These are phyloP conservation scores for Phaeoacremonium minimum DNA, from an alignment of 2,329 filamentous ascomycete species.

Conservation along the genomic window DNA sequence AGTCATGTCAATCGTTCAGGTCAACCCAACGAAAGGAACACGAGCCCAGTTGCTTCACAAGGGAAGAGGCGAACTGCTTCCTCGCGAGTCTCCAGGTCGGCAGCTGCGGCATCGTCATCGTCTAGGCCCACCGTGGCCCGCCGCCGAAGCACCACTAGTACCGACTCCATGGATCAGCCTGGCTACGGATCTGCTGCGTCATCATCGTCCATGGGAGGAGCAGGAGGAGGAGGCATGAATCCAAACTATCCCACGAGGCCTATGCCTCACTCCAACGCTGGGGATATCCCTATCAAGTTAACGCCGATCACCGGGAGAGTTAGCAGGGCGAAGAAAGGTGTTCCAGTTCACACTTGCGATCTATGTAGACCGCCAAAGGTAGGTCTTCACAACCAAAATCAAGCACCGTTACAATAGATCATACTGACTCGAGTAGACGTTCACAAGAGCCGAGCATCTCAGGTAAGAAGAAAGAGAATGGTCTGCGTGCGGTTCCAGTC, in stretches of 20 bases:
- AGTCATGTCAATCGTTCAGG: slow-evolving; percentile 34
- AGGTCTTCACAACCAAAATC: slow-evolving; percentile 7
- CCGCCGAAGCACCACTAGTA: slow-evolving; percentile 40
- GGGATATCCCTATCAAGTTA: slow-evolving; percentile 41
- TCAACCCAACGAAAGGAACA: slow-evolving; percentile 18
- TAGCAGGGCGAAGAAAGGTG: slow-evolving; percentile 54
- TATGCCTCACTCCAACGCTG: slow-evolving; percentile 24
- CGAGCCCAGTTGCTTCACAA: slow-evolving; percentile 6
- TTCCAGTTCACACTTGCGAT: slow-evolving; percentile 53
- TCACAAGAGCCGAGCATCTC: slow-evolving; percentile 59
- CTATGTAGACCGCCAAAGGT: slow-evolving; percentile 49
- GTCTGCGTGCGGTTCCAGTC: background rate
- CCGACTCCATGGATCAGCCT: slow-evolving; percentile 44
- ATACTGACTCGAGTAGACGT: slow-evolving; percentile 40
- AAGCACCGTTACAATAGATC: background rate
- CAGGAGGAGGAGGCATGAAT: slow-evolving; percentile 9
- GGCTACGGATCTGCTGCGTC: slow-evolving; percentile 24
- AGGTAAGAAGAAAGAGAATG: slow-evolving; percentile 36
- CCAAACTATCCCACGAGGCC: slow-evolving; percentile 33
- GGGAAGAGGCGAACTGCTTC: slow-evolving; percentile 14
- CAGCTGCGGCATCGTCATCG: slow-evolving; percentile 14
- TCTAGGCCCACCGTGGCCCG: slow-evolving; percentile 23
- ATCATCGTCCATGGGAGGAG: slow-evolving; percentile 25
- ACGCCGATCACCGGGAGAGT: slow-evolving; percentile 54
- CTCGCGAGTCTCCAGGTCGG: slow-evolving; percentile 8